Percentiles rank a stretch among this genome's conserved stretches.
These are phyloP conservation scores for Termitomyces sp. DNA, from an alignment of 768 basidiomycete species.

Conservation along the genomic window DNA sequence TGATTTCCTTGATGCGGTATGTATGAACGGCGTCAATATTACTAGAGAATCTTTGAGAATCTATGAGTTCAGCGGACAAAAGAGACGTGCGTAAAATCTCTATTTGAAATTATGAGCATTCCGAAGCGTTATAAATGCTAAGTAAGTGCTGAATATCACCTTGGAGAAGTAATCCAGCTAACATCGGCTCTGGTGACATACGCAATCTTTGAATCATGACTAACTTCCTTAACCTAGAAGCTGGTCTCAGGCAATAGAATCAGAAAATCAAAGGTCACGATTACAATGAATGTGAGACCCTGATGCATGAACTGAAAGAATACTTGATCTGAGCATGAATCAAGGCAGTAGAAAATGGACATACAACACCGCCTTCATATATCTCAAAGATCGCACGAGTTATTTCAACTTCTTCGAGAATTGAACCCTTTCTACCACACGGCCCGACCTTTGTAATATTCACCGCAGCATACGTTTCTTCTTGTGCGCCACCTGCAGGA, in stretches of 20 bases:
- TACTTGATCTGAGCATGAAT: background rate
- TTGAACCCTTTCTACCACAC: slow-evolving; percentile 25
- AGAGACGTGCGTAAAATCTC: slow-evolving; percentile 66
- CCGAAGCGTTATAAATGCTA: background rate
- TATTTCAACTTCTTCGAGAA: slow-evolving; percentile 80
- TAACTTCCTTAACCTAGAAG: slow-evolving; percentile 66
- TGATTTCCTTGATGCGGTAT: slow-evolving; percentile 63
- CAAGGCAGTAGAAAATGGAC: slow-evolving; percentile 14
- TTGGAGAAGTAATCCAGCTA: slow-evolving; percentile 75
- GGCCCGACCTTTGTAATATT: slow-evolving; percentile 44
- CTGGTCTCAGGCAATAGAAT: background rate
- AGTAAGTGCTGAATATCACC: slow-evolving; percentile 27
- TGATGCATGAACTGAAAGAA: slow-evolving; percentile 75
- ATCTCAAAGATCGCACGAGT: slow-evolving; percentile 83
- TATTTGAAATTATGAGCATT: slow-evolving; percentile 16
- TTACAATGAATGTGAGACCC: slow-evolving; percentile 73
- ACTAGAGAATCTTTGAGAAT: slow-evolving; percentile 28
- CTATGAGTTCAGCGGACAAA: background rate
- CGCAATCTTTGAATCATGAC: slow-evolving; percentile 71
- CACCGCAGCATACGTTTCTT: slow-evolving; percentile 74
- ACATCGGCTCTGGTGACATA: slow-evolving; percentile 70
- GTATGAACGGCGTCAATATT: slow-evolving; percentile 77
- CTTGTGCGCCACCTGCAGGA: slow-evolving; percentile 50
- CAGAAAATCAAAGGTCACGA: slow-evolving; percentile 11
- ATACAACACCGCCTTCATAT: slow-evolving; percentile 84